Evolutionary conservation across 176 grass and related monocot genomes (phyloP), one percentile per base, ranked within the genome.

Genomic region (Oryza australiensis): DNA sequence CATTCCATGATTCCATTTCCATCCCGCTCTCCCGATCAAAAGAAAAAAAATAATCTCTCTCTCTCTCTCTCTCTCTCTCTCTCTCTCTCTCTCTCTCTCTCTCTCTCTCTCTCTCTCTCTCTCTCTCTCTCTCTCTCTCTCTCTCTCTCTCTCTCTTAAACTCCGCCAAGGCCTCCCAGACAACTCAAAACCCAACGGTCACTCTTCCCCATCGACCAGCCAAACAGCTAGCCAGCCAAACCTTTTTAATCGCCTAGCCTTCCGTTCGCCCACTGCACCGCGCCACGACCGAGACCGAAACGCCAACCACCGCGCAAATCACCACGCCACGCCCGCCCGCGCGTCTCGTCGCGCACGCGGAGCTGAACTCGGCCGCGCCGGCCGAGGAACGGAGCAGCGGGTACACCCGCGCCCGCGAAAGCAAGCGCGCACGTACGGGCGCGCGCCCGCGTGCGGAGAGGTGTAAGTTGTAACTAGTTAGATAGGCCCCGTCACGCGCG

Each of bases 121-220:
- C n/a, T n/a, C n/a, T n/a, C n/a, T n/a, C n/a, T n/a, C 30, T 32
- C 30, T 32, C 30, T 32, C 30, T 32, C 30, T 32, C 30, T 32
- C 30, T 32, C 30, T 24, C 55, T 65, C 74, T 10, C 16, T 7
- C 2, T 13, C 24, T 24, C 62, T 3, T 27, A 70, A 30, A 48
- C 72, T 35, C 5, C 5, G 40, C 37, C n/a, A 27, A 72, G 40
- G 1, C 30, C 12, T 5, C 32, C 64, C n/a, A 12, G 2, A 26
- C 80, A 65, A 28, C 80, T 35, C 81, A 45, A 46, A 82, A 82
- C 80, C 88, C 67, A 86, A 86, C 88, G 79, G 73, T 82, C 83
- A 89, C 79, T 62, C 83, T 72, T 73, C 15, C 78, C 83, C 45
- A 42, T 72, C 87, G 42, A 55, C 63, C 86, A 57, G 33, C 62